phyloP scores from a whole-genome alignment of 257 asterid species.

The Apocynum venetum region DNA sequence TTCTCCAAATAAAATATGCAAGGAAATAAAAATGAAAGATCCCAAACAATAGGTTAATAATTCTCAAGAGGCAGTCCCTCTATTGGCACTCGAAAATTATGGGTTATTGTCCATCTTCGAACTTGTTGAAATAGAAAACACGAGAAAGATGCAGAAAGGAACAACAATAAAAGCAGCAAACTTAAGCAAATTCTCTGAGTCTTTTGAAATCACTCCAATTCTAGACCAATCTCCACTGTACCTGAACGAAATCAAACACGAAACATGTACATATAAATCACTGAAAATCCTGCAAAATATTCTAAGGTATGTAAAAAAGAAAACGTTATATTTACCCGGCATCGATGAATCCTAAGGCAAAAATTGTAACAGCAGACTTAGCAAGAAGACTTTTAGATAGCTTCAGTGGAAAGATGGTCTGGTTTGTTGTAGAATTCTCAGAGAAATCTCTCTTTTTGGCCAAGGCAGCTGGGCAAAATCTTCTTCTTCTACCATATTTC shows the following conservation, averaged over 20 bases:
- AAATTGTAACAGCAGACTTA: constrained; percentile 54
- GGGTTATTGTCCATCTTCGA: constrained; percentile 24
- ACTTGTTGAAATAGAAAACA: constrained; percentile 30
- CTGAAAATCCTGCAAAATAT: neutral
- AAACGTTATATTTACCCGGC: constrained; percentile 53
- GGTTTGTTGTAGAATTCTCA: constrained; percentile 29
- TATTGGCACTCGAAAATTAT: too few relatives aligned
- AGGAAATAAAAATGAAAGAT: too few relatives aligned
- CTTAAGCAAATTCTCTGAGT: constrained; percentile 56
- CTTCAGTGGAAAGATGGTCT: constrained; percentile 24
- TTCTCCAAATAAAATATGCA: too few relatives aligned
- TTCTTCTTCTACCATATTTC: constrained; percentile 18
- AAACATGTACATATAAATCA: neutral
- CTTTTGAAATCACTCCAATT: constrained; percentile 69
- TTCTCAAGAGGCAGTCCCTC: too few relatives aligned
- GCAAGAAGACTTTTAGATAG: constrained; percentile 34
- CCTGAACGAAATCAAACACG: constrained; percentile 30
- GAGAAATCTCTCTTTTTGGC: constrained; percentile 44
- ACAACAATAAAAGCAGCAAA: constrained; percentile 63
- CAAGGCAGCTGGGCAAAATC: constrained; percentile 11
- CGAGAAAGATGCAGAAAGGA: constrained; percentile 53
- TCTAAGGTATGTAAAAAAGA: too few relatives aligned
- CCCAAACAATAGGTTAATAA: too few relatives aligned
- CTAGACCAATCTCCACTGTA: constrained; percentile 97
- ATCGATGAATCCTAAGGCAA: constrained; percentile 74